phyloP scores from a whole-genome alignment of 2,329 filamentous ascomycete species.

The Claviceps africana region DNA sequence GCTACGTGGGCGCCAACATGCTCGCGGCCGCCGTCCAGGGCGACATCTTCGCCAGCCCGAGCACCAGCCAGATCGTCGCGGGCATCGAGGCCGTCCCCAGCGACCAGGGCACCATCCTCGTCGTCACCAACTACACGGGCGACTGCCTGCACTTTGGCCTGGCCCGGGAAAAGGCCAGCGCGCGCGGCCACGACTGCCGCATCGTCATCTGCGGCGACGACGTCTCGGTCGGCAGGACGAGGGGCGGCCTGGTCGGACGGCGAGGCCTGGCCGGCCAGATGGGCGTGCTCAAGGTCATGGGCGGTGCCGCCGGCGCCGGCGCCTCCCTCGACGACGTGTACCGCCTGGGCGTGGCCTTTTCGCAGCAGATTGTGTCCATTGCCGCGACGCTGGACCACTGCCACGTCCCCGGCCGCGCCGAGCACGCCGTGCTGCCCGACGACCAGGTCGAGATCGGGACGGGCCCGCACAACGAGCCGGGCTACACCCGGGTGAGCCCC shows the following conservation, averaged over 20 bases:
- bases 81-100: constrained; percentile 42
- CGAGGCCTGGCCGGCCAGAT: constrained; percentile 49
- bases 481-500: constrained; percentile 41
- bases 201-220: constrained; percentile 52
- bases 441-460: constrained; percentile 50
- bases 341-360: constrained; percentile 34
- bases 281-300: constrained; percentile 43
- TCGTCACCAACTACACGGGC: constrained; percentile 52
- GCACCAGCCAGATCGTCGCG: constrained; percentile 47
- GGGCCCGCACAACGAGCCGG: constrained; percentile 54
- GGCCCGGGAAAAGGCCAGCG: constrained; percentile 43
- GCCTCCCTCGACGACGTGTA: constrained; percentile 36
- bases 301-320: constrained; percentile 33
- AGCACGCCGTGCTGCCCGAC: constrained; percentile 32
- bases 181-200: constrained; percentile 36
- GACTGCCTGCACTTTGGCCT: constrained; percentile 49
- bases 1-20: constrained; percentile 48
- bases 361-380: constrained; percentile 39
- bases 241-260: constrained; percentile 43
- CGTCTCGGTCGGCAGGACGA: constrained; percentile 47
- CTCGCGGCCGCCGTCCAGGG: constrained; percentile 47
- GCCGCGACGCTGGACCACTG: constrained; percentile 47
- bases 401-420: constrained; percentile 39
- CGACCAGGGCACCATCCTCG: constrained; percentile 40
- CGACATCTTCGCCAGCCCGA: constrained; percentile 50